Evolutionary conservation across 768 basidiomycete genomes (phyloP).

Genomic region (Leucocoprinus sp.): DNA sequence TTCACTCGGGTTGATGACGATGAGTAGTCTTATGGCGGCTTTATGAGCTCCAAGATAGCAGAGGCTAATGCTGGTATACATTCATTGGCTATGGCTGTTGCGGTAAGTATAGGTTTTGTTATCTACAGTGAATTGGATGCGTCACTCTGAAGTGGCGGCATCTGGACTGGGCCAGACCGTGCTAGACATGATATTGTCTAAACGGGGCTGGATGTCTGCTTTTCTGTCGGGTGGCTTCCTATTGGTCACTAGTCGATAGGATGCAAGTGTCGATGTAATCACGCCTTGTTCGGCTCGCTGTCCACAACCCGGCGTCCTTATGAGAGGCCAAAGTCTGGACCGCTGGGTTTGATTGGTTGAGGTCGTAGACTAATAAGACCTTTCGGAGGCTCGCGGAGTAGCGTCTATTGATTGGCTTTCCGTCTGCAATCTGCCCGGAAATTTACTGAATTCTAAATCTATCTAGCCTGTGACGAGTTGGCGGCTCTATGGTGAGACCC

Average conservation of each 20-base stretch:
- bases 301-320: conserved; percentile 1
- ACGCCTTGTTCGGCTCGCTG: conserved; percentile 2
- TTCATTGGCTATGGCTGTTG: conserved; percentile 84
- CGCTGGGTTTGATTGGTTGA: conserved; percentile 6
- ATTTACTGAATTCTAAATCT: neutral
- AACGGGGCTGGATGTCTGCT: no score
- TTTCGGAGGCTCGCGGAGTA: neutral
- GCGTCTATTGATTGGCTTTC: neutral
- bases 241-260: conserved; percentile 1
- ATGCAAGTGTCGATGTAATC: neutral
- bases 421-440: neutral
- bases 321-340: conserved; percentile 6
- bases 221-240: neutral
- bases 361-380: neutral
- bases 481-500: conserved; percentile 59
- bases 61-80: conserved; percentile 89
- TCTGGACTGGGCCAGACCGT: no score
- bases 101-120: conserved; percentile 40
- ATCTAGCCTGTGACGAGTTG: conserved; percentile 80
- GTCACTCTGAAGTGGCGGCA: no score
- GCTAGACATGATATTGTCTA: no score
- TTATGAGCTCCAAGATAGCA: conserved; percentile 88
- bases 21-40: conserved; percentile 86
- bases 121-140: no score
- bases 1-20: conserved; percentile 6